Base-by-base conservation (phyloP, 768 basidiomycete genomes). In the Russula lepida region DNA sequence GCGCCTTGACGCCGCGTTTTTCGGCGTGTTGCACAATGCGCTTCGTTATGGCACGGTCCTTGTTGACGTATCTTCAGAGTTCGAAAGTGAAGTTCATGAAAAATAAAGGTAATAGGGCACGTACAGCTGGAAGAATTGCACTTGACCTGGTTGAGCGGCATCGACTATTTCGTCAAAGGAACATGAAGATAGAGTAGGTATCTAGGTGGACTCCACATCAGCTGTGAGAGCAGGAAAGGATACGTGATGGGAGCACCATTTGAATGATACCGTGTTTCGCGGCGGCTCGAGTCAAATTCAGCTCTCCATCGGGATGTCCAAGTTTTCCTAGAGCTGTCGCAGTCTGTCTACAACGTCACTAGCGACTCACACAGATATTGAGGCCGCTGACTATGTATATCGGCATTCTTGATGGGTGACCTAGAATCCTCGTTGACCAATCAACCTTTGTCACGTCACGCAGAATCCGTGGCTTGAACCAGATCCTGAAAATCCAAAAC, bases 161-260 rank as follows among this genome's bases (percentile, higher is more conserved):
- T 95, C 88, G n/a, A 97, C 79, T 53, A 98, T 83, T 71, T 98
- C 93, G 70, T 98, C 94, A 72, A 98, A 97, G 0, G 92, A 90
- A 72, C 94, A 98, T 0, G 91, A 94, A 0, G 95, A 92, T 23
- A 98, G 78, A 0, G 97, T 98, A 2, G 95, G 93, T 56, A 98
- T 95, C 95, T 95, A 53, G 17, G 27, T 9, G 21, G 35, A 25
- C 6, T 12, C 21, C 43, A 39, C 21, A 17, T 60, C 33, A 37
- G 17, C 12, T 7, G 5, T 37, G 30, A 28, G 9, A 27, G 35
- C 23, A 35, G 11, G 1, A 19, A 23, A 47, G 12, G 13, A 55
- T 15, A 32, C 17, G 47, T 9, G 23, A 21, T 37, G 15, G 21
- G 46, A 63, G 51, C 27, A 84, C 85, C 87, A 88, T 88, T 64